Evolutionary conservation across 2,329 filamentous ascomycete species (phyloP).

Genomic region (Stagonosporopsis chrysanthemi): DNA sequence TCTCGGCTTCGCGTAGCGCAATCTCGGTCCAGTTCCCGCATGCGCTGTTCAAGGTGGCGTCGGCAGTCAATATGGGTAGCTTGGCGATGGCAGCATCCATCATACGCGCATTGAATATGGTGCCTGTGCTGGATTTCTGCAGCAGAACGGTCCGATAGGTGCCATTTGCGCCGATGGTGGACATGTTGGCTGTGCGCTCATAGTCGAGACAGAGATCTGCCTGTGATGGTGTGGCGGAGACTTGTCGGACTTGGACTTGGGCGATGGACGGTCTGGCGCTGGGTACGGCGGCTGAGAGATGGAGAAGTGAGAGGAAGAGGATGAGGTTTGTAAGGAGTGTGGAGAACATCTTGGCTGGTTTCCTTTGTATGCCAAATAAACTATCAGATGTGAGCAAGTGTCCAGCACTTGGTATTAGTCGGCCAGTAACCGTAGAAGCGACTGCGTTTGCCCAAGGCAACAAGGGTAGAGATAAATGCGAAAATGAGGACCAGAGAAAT

Average conservation of each 20-base stretch:
- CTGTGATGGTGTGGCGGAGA: slow-evolving; percentile 31
- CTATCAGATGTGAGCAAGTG: slow-evolving; percentile 29
- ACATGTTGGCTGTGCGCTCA: slow-evolving; percentile 56
- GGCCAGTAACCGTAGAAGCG: slow-evolving; percentile 14
- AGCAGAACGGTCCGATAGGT: slow-evolving; percentile 58
- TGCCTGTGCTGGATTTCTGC: slow-evolving; percentile 54
- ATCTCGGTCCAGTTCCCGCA: slow-evolving; percentile 58
- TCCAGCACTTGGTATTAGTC: slow-evolving; percentile 36
- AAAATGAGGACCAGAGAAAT: slow-evolving; percentile 32
- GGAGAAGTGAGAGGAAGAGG: slow-evolving; percentile 37
- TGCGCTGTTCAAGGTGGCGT: slow-evolving; percentile 52
- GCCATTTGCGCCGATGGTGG: slow-evolving; percentile 56
- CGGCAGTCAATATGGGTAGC: slow-evolving; percentile 49
- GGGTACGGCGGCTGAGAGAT: slow-evolving; percentile 25
- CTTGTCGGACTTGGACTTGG: slow-evolving; percentile 39
- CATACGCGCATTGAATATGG: slow-evolving; percentile 48
- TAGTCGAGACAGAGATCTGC: slow-evolving; percentile 54
- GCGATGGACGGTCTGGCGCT: slow-evolving; percentile 24
- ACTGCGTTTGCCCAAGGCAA: slow-evolving; percentile 33
- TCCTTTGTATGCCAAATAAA: not conserved
- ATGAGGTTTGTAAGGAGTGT: slow-evolving; percentile 36
- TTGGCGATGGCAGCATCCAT: slow-evolving; percentile 53
- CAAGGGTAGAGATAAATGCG: slow-evolving; percentile 27
- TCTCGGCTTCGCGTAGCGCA: slow-evolving; percentile 54
- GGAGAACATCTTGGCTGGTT: slow-evolving; percentile 33